Evolutionary conservation across 345 rosid species (phyloP), one percentile per base, ranked within the genome.

Genomic region (Pelargonium nanum): DNA sequence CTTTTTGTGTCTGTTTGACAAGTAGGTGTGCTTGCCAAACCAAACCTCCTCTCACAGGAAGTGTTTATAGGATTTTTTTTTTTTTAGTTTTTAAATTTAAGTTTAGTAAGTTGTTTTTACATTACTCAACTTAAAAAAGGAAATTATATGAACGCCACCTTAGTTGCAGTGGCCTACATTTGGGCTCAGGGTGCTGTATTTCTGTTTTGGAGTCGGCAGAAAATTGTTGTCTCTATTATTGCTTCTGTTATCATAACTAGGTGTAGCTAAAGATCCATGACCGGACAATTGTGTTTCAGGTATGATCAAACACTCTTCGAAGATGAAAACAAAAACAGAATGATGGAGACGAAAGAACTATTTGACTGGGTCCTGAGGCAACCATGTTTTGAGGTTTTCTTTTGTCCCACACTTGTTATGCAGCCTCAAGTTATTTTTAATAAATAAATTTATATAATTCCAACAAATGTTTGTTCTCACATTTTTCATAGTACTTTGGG

Each of bases 291-390:
- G 40, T 56, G 58, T 68, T 72, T 69, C 70, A 93, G 99, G 84
- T 93, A 89, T 55, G 99, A 93, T 74, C 96, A 89, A 69, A 85
- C 86, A 16, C 90, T 93, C 53, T 93, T 93, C 12, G 97, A 93
- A 73, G 96, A 89, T 55, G 97, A 89, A 68, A 78, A 81, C 61
- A 88, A 82, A 81, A 93, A 88, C 71, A 81, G 97, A 53, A 84
- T 93, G 99, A 78, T 83, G 81, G 99, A 87, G 77, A 84, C 99
- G 0, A 93, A 81, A 74, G 96, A 93, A 63, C 85, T 93, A 12
- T 90, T 90, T 52, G 90, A 93, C 61, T 93, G 99, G 99, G 96
- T 93, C 69, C 74, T 93, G 67, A 93, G 87, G 83, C 97, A 93
- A 67, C 95, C 96, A 19, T 93, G 99, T 80, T 93, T 93, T 51